phyloP scores from a whole-genome alignment of 1,284 basidiomycete genomes.

The Moesziomyces globuligerus region DNA sequence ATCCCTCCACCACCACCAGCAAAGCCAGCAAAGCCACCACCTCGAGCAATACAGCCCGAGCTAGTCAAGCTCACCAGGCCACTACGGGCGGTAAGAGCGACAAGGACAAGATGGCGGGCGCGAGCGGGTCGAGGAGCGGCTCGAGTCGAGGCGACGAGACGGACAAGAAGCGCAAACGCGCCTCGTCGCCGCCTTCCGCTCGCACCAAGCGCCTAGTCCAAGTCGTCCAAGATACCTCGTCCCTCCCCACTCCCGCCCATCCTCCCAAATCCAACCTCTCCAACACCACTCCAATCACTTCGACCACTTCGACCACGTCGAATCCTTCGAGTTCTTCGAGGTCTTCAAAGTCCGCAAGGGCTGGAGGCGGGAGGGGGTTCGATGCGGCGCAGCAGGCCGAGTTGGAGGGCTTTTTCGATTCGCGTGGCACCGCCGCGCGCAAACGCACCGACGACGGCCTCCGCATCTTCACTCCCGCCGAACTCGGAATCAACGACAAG shows the following conservation, averaged over 20 bases:
- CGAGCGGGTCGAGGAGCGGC: too few species aligned
- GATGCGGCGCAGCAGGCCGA: constrained; percentile 1
- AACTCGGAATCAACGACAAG: constrained; percentile 12
- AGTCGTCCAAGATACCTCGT: constrained; percentile 9
- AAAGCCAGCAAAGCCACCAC: too few species aligned
- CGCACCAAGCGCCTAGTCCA: constrained; percentile 4
- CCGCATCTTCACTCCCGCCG: constrained; percentile 22
- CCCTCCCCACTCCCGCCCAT: neutral
- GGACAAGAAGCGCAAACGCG: constrained; percentile 4
- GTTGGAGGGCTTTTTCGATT: constrained; percentile 24
- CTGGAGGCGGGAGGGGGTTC: neutral
- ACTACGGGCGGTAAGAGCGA: too few species aligned
- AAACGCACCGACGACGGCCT: constrained; percentile 36
- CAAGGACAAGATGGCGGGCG: neutral
- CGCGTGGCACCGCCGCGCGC: constrained; percentile 3
- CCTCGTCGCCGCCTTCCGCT: neutral
- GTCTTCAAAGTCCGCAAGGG: too few species aligned
- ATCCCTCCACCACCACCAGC: too few species aligned
- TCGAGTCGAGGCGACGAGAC: too few species aligned
- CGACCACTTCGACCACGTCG: too few species aligned
- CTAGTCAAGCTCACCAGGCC: too few species aligned
- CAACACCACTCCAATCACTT: neutral
- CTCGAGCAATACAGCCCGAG: too few species aligned
- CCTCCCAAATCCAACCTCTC: neutral
- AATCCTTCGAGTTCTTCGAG: neutral